A percentile compares a stretch with the other conserved stretches of the same genome.
These are phyloP conservation scores for Acidomyces sp. DNA, from an alignment of 495 filamentous ascomycete species.

Conservation along the genomic window DNA sequence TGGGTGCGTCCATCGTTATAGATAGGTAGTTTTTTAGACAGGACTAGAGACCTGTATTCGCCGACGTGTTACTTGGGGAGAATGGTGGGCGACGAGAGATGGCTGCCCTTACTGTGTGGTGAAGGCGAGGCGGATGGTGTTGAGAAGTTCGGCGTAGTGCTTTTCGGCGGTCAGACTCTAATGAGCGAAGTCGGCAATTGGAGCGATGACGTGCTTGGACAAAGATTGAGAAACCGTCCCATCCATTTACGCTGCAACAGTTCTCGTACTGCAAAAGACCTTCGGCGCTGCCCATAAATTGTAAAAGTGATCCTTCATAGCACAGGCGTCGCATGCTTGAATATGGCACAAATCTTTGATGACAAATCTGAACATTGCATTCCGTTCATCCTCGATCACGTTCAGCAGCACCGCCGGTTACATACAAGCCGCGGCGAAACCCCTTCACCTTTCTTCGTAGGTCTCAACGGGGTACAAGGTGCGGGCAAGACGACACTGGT, in stretches of 20 bases:
- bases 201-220: too few relatives aligned
- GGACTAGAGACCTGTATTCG: constrained; percentile 3
- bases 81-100: constrained; percentile 3
- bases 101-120: too few relatives aligned
- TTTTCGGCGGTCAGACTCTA: too few relatives aligned
- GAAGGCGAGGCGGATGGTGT: too few relatives aligned
- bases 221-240: too few relatives aligned
- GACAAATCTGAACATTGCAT: constrained; percentile 82
- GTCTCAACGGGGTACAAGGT: constrained; percentile 63
- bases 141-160: too few relatives aligned
- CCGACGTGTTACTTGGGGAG: neutral
- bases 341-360: constrained; percentile 46
- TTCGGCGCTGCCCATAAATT: too few relatives aligned
- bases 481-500: constrained; percentile 85
- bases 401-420: constrained; percentile 39
- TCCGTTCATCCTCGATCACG: constrained; percentile 62
- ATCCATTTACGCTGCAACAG: too few relatives aligned
- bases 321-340: too few relatives aligned
- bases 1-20: constrained; percentile 6
- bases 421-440: constrained; percentile 23
- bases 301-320: too few relatives aligned
- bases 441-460: constrained; percentile 46
- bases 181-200: too few relatives aligned
- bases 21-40: constrained; percentile 16
- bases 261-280: too few relatives aligned